Percentiles rank a stretch among this genome's conserved stretches.
Evolutionary conservation across 2,329 filamentous ascomycete species (phyloP).

Genomic region (Dactylellina drechsleri): DNA sequence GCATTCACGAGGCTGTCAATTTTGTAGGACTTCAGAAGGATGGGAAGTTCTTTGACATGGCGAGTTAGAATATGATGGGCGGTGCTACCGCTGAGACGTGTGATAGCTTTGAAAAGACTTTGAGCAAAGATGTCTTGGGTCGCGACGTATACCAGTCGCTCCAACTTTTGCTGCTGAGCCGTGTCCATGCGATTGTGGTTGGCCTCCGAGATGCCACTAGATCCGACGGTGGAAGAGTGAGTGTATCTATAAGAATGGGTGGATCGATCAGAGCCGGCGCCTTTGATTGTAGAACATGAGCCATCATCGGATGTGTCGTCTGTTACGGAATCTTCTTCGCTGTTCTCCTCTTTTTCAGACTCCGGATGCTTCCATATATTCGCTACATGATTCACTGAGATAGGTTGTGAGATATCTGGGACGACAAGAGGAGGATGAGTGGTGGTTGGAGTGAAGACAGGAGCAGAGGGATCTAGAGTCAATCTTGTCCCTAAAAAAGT

Average conservation of each 20-base stretch:
- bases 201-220: background rate
- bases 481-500: background rate
- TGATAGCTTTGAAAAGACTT: constrained; percentile 23
- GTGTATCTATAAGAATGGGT: too few relatives aligned
- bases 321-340: background rate
- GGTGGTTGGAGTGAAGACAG: constrained; percentile 26
- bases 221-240: background rate
- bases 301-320: background rate
- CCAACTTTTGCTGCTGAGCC: constrained; percentile 21
- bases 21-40: constrained; percentile 12
- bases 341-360: background rate
- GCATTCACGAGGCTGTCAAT: constrained; percentile 24
- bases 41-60: constrained; percentile 23
- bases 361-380: background rate
- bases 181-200: background rate
- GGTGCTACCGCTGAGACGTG: constrained; percentile 9
- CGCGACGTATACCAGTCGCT: constrained; percentile 23
- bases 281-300: background rate
- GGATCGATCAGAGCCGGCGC: background rate
- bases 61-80: constrained; percentile 20
- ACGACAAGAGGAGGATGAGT: background rate
- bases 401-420: too few relatives aligned
- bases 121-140: constrained; percentile 23
- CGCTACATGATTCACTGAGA: background rate
- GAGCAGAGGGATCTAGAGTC: constrained; percentile 29